These are phyloP conservation scores for Neoboletus magnificus DNA, from an alignment of 768 basidiomycete species.

Conservation along the genomic window DNA sequence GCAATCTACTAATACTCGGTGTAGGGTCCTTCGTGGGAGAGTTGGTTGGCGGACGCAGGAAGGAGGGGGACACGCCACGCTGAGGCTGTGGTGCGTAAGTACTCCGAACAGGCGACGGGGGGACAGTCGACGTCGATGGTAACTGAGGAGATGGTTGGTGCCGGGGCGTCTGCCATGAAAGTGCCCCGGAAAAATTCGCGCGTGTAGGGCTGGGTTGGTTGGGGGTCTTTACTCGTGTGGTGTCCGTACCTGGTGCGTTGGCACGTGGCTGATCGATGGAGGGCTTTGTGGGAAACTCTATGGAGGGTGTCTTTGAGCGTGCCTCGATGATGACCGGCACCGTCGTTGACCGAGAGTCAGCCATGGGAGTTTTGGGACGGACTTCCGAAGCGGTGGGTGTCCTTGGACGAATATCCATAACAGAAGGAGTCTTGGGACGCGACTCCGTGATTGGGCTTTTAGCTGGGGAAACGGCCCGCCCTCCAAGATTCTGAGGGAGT, in stretches of 20 bases:
- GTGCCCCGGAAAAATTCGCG: constrained; percentile 12
- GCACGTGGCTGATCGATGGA: constrained; percentile 18
- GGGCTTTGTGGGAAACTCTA: constrained; percentile 11
- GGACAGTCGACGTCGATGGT: constrained; percentile 27
- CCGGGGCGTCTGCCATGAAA: constrained; percentile 24
- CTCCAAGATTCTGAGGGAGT: constrained; percentile 20
- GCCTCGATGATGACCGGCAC: constrained; percentile 8
- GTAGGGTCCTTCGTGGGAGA: constrained; percentile 66
- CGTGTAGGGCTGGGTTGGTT: constrained; percentile 17
- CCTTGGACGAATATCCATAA: constrained; percentile 20
- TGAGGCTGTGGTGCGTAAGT: constrained; percentile 41
- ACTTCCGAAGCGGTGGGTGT: constrained; percentile 13
- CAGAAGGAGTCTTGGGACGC: constrained; percentile 20
- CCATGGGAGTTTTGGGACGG: constrained; percentile 22
- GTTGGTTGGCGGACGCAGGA: constrained; percentile 43
- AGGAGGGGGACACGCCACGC: constrained; percentile 50
- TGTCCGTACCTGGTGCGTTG: constrained; percentile 20
- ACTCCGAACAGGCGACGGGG: constrained; percentile 39
- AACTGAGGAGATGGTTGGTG: constrained; percentile 33
- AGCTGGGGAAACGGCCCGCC: constrained; percentile 7
- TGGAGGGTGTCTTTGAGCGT: constrained; percentile 19
- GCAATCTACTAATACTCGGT: constrained; percentile 76
- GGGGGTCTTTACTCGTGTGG: constrained; percentile 14
- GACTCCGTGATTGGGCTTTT: constrained; percentile 14
- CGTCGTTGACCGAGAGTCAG: constrained; percentile 14